These are phyloP conservation scores for bread wheat (Triticum aestivum) DNA, from an alignment of 176 grass and related monocot genomes.

Conservation along the genomic window IWGSC_CS_RefSeq_v2.1 NC_057794.1:556214285-556214784, in stretches of 20 bases:
- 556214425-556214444: not conserved
- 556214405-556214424: not conserved
- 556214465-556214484: not conserved
- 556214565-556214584: slow-evolving; percentile 64
- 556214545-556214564: not conserved
- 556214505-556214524: not conserved
- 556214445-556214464: not conserved
- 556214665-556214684: not conserved
- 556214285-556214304: not conserved
- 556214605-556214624: slow-evolving; percentile 82
- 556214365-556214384: not conserved
- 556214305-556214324: not conserved
- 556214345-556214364: not conserved
- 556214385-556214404: not conserved
- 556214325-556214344: not conserved
- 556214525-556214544: not conserved
- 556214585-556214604: slow-evolving; percentile 68
- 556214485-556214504: not conserved
- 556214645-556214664: not conserved
- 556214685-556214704: not conserved
- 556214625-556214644: not conserved
- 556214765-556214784: slow-evolving; percentile 74
- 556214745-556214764: slow-evolving; percentile 71
- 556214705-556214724: not conserved
- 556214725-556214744: not conserved